Base-by-base conservation (phyloP, 345 rosid species). In the Murraya paniculata region DNA sequence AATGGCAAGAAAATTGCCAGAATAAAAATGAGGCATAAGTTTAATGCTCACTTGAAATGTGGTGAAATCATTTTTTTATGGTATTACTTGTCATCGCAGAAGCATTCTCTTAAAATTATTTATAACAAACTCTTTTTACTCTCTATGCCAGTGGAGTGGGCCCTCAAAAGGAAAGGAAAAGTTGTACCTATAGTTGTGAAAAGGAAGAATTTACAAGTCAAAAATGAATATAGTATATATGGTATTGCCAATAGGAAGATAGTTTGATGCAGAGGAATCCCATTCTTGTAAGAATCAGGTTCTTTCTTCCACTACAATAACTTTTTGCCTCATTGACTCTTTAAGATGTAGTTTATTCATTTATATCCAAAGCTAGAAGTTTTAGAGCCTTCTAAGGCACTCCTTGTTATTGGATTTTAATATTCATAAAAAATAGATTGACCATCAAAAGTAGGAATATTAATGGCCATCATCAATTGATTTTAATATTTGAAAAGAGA, bases 201-300 rank as follows among this genome's bases (percentile, higher is more conserved):
- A 58, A 55, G 82, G 36, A 78, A 71, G 69, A 21, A 38, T 79
- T 39, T 50, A 36, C 68, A 30, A 78, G 82, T 80, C 66, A 84
- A 82, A 70, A 72, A 59, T 58, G 48, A 24, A 45, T 72, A n/a
- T 56, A 50, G 41, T 80, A 38, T 22, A 71, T 82, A 38, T 22
- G 75, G 71, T 74, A 30, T 71, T 74, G 81, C 86, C 73, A 89
- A 89, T 88, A 69, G 85, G 73, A 82, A 80, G 87, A 79, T 76
- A 77, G 83, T 78, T 76, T 81, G 87, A 80, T 90, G 90, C 88
- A 79, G 24, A 53, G 75, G 97, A 85, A 90, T 90, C 87, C 56
- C 79, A 83, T 90, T 82, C 94, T 78, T 33, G 50, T n/a, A 62
- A 78, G 97, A 92, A 92, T 88, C 50, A 79, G 92, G 85, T 92